Percentiles rank a stretch among this genome's conserved stretches.
Evolutionary conservation across 1,139 yeast genomes (phyloP).

Genomic region (Yamadazyma dushanensis): DNA sequence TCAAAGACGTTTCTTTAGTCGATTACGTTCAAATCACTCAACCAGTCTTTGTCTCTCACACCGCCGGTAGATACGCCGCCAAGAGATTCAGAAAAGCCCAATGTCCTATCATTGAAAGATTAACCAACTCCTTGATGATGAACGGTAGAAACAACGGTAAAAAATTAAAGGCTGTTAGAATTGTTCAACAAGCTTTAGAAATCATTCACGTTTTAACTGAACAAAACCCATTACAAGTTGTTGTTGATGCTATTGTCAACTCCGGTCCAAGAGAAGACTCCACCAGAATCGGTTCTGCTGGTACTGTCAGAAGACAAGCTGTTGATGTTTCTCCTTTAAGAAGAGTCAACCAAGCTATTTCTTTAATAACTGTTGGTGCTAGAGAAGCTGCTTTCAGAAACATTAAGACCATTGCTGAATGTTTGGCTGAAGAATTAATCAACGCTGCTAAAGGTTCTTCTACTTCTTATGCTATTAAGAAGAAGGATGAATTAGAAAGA

Average conservation of each 20-base stretch:
- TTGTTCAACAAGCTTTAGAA: slow-evolving; percentile 98
- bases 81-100: slow-evolving; percentile 99
- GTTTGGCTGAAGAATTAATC: slow-evolving; percentile 99
- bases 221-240: slow-evolving; percentile 99
- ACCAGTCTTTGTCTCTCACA: slow-evolving; percentile 98
- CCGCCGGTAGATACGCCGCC: slow-evolving; percentile 99
- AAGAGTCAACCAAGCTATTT: slow-evolving; percentile 99
- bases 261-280: slow-evolving; percentile 99
- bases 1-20: slow-evolving; percentile 96
- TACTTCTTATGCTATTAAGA: slow-evolving; percentile 99
- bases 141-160: slow-evolving; percentile 99
- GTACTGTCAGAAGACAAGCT: slow-evolving; percentile 99
- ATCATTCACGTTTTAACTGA: slow-evolving; percentile 97
- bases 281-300: slow-evolving; percentile 99
- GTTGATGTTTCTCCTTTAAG: slow-evolving; percentile 99
- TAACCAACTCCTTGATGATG: slow-evolving; percentile 99
- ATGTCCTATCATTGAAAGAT: slow-evolving; percentile 99
- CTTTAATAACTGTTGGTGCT: slow-evolving; percentile 98
- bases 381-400: slow-evolving; percentile 99
- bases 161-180: slow-evolving; percentile 99
- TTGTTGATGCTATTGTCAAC: slow-evolving; percentile 99
- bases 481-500: slow-evolving; percentile 99
- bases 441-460: slow-evolving; percentile 99
- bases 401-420: slow-evolving; percentile 99
- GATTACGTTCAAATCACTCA: slow-evolving; percentile 98